phyloP scores from a whole-genome alignment of 2,329 filamentous ascomycete genomes.

The Cercospora sp. region DNA sequence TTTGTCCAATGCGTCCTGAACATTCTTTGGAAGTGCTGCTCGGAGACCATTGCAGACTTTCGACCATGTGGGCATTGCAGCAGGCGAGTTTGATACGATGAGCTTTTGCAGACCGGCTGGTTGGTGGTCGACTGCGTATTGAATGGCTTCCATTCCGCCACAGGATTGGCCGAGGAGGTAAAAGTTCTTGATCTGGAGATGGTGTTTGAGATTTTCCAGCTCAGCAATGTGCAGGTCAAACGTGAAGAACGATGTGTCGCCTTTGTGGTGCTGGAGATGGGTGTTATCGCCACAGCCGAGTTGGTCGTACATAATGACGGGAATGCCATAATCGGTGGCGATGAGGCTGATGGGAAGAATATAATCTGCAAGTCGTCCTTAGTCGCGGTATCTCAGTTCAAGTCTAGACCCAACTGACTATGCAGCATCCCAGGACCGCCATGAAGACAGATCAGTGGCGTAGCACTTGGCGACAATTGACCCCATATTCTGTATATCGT shows the following conservation, averaged over 20 bases:
- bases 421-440: constrained; percentile 51
- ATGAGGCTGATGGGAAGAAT: constrained; percentile 44
- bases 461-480: constrained; percentile 33
- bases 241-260: constrained; percentile 53
- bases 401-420: not conserved
- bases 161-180: constrained; percentile 55
- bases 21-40: constrained; percentile 32
- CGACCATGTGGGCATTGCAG: constrained; percentile 37
- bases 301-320: constrained; percentile 58
- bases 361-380: constrained; percentile 27
- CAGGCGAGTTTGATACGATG: constrained; percentile 35
- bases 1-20: constrained; percentile 35
- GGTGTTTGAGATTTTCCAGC: constrained; percentile 50
- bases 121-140: constrained; percentile 44
- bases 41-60: constrained; percentile 33
- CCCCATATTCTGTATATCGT: constrained; percentile 48
- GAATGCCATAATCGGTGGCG: constrained; percentile 40
- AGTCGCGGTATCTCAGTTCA: not conserved
- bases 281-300: constrained; percentile 55
- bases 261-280: constrained; percentile 49
- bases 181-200: constrained; percentile 46
- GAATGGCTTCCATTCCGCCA: constrained; percentile 54
- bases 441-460: constrained; percentile 45
- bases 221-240: constrained; percentile 52
- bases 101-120: constrained; percentile 44